Base-by-base conservation (phyloP, 345 rosid species). In the Melaleuca quinquenervia region DNA sequence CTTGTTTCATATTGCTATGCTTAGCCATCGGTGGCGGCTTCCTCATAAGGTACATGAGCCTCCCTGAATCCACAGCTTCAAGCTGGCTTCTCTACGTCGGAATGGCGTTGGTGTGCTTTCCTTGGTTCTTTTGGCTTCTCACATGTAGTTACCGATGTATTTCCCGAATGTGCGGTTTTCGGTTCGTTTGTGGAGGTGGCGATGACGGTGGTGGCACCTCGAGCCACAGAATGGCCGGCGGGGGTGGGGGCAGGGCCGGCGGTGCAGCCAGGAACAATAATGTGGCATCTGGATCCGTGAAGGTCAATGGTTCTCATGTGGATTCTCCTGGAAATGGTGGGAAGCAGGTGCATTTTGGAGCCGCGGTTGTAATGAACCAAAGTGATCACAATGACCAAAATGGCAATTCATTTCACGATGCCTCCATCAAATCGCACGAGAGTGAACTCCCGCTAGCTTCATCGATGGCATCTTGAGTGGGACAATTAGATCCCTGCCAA, bases 61-160 rank as follows among this genome's bases (percentile, higher is more conserved):
- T 90, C 50, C 98, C 99, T 78, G 84, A 86, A 32, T 85, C 89
- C 20, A 52, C 90, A 44, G 88, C 95, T 21, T 85, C 90, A 0
- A 15, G 88, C 22, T 94, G 95, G 96, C 91, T 94, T 27, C 92
- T 96, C 52, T 83, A 89, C 64, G 88, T 89, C 16, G 99, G 99
- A 60, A 90, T 94, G 49, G 10, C 89, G 87, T 92, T 95, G 6
- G 94, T 94, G 58, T 93, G 96, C 90, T 89, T 95, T 22, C 99
- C 98, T 21, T 95, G 99, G 99, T 32, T 92, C 22, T 97, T 96
- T 84, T 95, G 99, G 99, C 5, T 89, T 45, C 24, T 94, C 49
- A 93, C 95, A 0, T 93, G 93, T 82, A 32, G 90, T 7, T 96
- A 95, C 82, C 94, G 96, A 1, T 52, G 96, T 62, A 2, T 92